Percentiles rank a stretch among this genome's conserved stretches.
Evolutionary conservation across 768 basidiomycete genomes (phyloP).

Genomic region (Mycena indigotica): DNA sequence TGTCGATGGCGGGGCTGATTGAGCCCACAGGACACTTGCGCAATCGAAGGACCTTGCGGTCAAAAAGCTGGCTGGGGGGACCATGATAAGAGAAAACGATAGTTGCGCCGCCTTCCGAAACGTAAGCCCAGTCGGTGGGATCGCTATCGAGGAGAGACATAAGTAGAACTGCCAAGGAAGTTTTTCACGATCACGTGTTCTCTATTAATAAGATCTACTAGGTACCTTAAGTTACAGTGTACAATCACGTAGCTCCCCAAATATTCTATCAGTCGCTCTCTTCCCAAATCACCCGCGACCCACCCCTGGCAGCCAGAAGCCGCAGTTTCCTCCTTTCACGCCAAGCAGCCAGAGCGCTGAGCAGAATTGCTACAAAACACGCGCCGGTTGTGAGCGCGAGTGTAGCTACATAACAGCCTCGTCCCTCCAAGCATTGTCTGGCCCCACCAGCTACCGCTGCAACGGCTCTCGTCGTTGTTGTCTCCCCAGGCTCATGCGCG

Average conservation of each 20-base stretch:
- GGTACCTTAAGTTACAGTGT: no score
- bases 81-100: constrained; percentile 86
- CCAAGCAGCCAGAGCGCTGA: constrained; percentile 41
- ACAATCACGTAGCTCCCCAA: no score
- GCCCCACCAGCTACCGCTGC: constrained; percentile 7
- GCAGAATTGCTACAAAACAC: constrained; percentile 36
- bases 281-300: constrained; percentile 26
- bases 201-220: no score
- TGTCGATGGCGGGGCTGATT: constrained; percentile 19
- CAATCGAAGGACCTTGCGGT: constrained; percentile 74
- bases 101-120: constrained; percentile 91
- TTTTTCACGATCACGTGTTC: no score
- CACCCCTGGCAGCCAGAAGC: constrained; percentile 34
- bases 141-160: constrained; percentile 31
- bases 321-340: constrained; percentile 33
- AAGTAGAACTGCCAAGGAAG: no score
- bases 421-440: constrained; percentile 50
- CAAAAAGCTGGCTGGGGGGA: constrained; percentile 48
- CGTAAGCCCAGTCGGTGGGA: constrained; percentile 73
- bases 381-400: constrained; percentile 38
- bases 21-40: constrained; percentile 51
- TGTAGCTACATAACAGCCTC: constrained; percentile 28
- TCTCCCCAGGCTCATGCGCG: constrained; percentile 43
- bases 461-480: constrained; percentile 2
- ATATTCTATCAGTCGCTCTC: constrained; percentile 9